Evolutionary conservation across 768 basidiomycete genomes (phyloP).

Genomic region (Ramaria sp.): DNA sequence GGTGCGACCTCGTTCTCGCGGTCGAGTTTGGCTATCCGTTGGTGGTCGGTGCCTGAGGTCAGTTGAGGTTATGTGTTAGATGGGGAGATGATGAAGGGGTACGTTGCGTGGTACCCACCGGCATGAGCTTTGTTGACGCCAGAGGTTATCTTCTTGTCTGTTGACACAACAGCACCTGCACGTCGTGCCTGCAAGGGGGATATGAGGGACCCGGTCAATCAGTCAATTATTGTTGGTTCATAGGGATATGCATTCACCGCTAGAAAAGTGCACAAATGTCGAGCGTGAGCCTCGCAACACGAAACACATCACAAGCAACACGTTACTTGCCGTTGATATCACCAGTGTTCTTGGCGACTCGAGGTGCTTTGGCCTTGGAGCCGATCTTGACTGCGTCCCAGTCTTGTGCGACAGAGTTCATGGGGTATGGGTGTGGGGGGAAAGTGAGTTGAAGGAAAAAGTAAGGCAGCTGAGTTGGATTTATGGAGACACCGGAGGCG

Average conservation of each 20-base stretch:
- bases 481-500: not conserved
- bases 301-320: conserved; percentile 13
- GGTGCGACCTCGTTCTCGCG: conserved; percentile 94
- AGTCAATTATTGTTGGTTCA: not conserved
- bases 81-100: not conserved
- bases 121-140: conserved; percentile 70
- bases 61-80: not conserved
- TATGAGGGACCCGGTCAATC: conserved; percentile 12
- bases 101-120: conserved; percentile 32
- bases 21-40: conserved; percentile 87
- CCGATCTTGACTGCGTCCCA: conserved; percentile 35
- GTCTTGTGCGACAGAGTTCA: conserved; percentile 1
- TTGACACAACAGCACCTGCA: conserved; percentile 64
- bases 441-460: not conserved
- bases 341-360: conserved; percentile 48
- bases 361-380: conserved; percentile 47
- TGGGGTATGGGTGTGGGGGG: not conserved
- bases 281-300: not conserved
- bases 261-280: conserved; percentile 16
- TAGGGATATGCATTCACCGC: conserved; percentile 36
- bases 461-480: not conserved
- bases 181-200: conserved; percentile 56
- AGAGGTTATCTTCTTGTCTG: conserved; percentile 65
- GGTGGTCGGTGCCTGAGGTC: conserved; percentile 75
- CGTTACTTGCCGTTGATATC: conserved; percentile 41